Evolutionary conservation across 73 alveolate species (phyloP).

Genomic region (Uronychia binucleata): DNA sequence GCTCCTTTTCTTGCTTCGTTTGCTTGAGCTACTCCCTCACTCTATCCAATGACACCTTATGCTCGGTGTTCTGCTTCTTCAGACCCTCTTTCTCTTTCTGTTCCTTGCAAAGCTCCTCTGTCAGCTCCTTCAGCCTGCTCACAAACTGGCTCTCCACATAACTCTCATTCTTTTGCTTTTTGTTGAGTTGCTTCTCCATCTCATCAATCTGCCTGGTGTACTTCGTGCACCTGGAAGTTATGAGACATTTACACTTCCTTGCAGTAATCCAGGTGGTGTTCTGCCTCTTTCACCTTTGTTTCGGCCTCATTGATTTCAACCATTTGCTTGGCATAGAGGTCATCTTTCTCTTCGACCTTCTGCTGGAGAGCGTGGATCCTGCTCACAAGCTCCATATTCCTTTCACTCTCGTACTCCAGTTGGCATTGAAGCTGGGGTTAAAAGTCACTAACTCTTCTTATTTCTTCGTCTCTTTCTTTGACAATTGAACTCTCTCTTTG

Average conservation of each 20-base stretch:
- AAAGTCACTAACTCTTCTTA: background rate
- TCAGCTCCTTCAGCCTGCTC: background rate
- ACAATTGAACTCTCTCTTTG: background rate
- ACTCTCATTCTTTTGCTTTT: background rate
- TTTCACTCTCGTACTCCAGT: background rate
- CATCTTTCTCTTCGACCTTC: background rate
- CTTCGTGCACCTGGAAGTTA: too few relatives aligned
- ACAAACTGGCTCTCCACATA: background rate
- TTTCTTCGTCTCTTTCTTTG: background rate
- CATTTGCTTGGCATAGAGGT: background rate
- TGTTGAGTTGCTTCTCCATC: too few relatives aligned
- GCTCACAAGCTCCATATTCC: background rate
- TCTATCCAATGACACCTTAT: background rate
- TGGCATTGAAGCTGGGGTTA: background rate
- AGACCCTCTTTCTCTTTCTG: background rate
- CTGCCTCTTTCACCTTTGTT: background rate
- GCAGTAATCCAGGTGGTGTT: background rate
- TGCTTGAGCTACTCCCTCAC: background rate
- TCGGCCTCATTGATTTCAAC: background rate
- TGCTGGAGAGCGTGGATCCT: background rate
- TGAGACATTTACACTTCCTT: background rate
- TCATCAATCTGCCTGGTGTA: too few relatives aligned
- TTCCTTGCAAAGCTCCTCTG: background rate
- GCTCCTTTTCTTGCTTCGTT: background rate
- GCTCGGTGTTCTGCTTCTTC: background rate